A percentile compares a stretch with the other conserved stretches of the same genome.
phyloP scores from a whole-genome alignment of 805 yeast species.

The Lachancea kluyveri region DNA sequence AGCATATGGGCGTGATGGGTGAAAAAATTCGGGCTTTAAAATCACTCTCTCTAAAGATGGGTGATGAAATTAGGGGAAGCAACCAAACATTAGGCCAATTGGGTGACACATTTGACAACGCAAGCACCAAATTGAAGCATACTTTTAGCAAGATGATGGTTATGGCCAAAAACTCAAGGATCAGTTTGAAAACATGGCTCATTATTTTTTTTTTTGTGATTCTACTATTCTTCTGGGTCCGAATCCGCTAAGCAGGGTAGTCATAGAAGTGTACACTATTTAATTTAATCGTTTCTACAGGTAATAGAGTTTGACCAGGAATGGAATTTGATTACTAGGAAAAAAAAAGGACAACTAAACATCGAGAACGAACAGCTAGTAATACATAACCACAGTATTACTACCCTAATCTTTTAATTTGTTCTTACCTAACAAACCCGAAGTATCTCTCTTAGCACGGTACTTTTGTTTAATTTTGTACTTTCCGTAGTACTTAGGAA shows the following conservation, averaged over 20 bases:
- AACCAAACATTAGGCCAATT: conserved; percentile 39
- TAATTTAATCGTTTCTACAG: conserved; percentile 7
- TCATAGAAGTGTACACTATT: not conserved
- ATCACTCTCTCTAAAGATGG: conserved; percentile 50
- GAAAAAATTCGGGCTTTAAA: conserved; percentile 50
- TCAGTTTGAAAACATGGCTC: conserved; percentile 61
- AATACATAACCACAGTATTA: not conserved
- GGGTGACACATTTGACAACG: conserved; percentile 40
- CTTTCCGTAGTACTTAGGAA: conserved; percentile 8
- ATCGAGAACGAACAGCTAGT: not conserved
- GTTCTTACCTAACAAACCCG: conserved; percentile 17
- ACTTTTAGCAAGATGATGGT: conserved; percentile 52
- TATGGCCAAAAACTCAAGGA: conserved; percentile 59
- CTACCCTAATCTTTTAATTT: conserved; percentile 14
- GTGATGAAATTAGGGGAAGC: conserved; percentile 56
- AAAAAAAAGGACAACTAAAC: not conserved
- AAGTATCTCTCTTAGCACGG: conserved; percentile 19
- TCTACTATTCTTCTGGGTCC: conserved; percentile 45
- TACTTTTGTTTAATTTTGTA: conserved; percentile 12
- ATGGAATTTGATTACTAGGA: not conserved
- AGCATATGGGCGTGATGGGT: conserved; percentile 47
- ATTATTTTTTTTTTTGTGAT: conserved; percentile 41
- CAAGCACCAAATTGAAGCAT: conserved; percentile 41
- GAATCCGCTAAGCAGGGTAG: conserved; percentile 34
- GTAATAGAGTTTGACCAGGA: not conserved